phyloP scores from a whole-genome alignment of 2,329 filamentous ascomycete species.

The Alternaria sp. region DNA sequence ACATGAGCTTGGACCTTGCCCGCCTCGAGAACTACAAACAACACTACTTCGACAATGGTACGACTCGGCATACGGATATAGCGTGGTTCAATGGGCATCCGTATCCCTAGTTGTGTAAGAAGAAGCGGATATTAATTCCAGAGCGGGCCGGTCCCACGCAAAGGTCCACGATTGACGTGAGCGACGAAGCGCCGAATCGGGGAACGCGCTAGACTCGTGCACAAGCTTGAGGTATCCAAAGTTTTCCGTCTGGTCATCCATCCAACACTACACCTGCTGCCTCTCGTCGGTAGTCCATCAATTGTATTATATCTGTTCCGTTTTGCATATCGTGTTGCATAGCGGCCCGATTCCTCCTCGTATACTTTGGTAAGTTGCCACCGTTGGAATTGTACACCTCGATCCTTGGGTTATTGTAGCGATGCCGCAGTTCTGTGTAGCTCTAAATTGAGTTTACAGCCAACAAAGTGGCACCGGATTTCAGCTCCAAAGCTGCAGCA shows the following conservation, averaged over 20 bases:
- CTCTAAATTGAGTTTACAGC: slow-evolving; percentile 6
- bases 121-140: not conserved
- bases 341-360: slow-evolving; percentile 47
- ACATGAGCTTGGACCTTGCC: not conserved
- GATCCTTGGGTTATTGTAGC: slow-evolving; percentile 11
- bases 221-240: slow-evolving; percentile 27
- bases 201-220: slow-evolving; percentile 24
- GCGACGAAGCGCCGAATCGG: slow-evolving; percentile 16
- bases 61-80: not conserved
- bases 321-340: slow-evolving; percentile 34
- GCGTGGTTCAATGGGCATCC: not conserved
- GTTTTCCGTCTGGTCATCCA: slow-evolving; percentile 23
- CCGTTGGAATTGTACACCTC: slow-evolving; percentile 7
- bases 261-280: slow-evolving; percentile 23
- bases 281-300: slow-evolving; percentile 11
- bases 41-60: not conserved
- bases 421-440: not conserved
- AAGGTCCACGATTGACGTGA: not conserved
- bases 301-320: slow-evolving; percentile 37
- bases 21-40: not conserved
- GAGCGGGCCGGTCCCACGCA: not conserved
- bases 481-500: slow-evolving; percentile 11
- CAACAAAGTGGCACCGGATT: not conserved
- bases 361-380: slow-evolving; percentile 10
- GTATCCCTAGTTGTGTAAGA: not conserved